Evolutionary conservation across 805 yeast genomes (phyloP), one percentile per base, ranked within the genome.

Genomic region (Sugiyamaella valdiviana): DNA sequence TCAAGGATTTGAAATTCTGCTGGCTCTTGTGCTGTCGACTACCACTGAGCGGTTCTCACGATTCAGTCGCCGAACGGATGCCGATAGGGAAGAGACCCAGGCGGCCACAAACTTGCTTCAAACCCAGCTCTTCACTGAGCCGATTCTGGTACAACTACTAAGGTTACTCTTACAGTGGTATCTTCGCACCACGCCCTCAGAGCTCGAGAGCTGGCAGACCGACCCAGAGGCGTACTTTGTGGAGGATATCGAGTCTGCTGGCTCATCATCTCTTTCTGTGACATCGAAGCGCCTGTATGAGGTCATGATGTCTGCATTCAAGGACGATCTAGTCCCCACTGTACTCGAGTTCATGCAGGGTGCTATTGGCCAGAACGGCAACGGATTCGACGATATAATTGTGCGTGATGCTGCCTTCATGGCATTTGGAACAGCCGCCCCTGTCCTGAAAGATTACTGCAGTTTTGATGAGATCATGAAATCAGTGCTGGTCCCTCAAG

Each of bases 151-250:
- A 21, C 74, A 77, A 20, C 63, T 91, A 10, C 76, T 86, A 10
- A 84, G 83, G 51, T 66, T 85, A 39, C 69, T 90, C 32, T 80
- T 89, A 50, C 72, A 75, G 37, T 82, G 83, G 78, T 90, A 87
- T 64, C 71, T 93, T 53, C 77, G 83, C 48, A 65, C 90, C 42
- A 78, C 81, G 50, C 88, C 91, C 0, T 64, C 75, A 1, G 97
- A 90, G 61, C 64, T 91, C 42, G 95, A 85, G 57, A 70, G 78
- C 36, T 93, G 98, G 98, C 63, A 72, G 10, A 64, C 76, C 15
- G 95, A 89, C 51, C 96, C 98, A 0, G 98, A 89, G 63, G 96
- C 88, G 63, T 93, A 95, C 87, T 80, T 85, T 17, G 80, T 82
- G 54, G 95, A 88, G 59, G 95, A 89, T 56, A 6, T 88, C 86